Conservation (phyloP, 139 green algal species). For the Zygnema circumcarinatum region DNA sequence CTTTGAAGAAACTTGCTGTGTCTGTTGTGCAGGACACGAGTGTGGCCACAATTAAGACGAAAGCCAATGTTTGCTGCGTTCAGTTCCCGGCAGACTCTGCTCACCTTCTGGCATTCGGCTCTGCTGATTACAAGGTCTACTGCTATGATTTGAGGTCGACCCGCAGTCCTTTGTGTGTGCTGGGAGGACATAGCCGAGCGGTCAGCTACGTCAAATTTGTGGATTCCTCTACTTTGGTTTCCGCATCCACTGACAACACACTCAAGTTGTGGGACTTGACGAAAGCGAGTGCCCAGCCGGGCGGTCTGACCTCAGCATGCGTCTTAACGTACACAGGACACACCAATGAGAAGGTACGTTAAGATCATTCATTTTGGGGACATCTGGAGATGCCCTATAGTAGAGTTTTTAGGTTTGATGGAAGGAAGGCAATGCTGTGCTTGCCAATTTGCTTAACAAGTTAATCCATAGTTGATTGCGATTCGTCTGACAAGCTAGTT, state of each 20-base stretch:
- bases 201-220: slow-evolving; percentile 77
- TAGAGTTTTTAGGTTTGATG: too few relatives aligned
- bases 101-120: slow-evolving; percentile 84
- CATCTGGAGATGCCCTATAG: too few relatives aligned
- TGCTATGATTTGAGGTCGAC: slow-evolving; percentile 61
- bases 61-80: slow-evolving; percentile 86
- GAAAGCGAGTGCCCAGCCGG: background rate
- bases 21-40: slow-evolving; percentile 57
- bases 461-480: too few relatives aligned
- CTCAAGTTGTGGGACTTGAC: slow-evolving; percentile 70
- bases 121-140: slow-evolving; percentile 80
- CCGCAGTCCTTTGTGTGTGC: slow-evolving; percentile 57
- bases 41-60: slow-evolving; percentile 67
- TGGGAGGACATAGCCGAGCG: slow-evolving; percentile 73
- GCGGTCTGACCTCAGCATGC: slow-evolving; percentile 23
- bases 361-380: slow-evolving; percentile 1
- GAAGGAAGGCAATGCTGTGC: too few relatives aligned
- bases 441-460: too few relatives aligned
- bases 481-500: too few relatives aligned
- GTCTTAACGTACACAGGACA: slow-evolving; percentile 74
- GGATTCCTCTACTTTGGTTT: slow-evolving; percentile 50
- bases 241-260: slow-evolving; percentile 68
- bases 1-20: too few relatives aligned
- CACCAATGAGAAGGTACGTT: slow-evolving; percentile 77
- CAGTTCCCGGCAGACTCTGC: slow-evolving; percentile 70